Base-by-base conservation (phyloP, 495 filamentous ascomycete species). In the Penicillium longicatenatum region DNA sequence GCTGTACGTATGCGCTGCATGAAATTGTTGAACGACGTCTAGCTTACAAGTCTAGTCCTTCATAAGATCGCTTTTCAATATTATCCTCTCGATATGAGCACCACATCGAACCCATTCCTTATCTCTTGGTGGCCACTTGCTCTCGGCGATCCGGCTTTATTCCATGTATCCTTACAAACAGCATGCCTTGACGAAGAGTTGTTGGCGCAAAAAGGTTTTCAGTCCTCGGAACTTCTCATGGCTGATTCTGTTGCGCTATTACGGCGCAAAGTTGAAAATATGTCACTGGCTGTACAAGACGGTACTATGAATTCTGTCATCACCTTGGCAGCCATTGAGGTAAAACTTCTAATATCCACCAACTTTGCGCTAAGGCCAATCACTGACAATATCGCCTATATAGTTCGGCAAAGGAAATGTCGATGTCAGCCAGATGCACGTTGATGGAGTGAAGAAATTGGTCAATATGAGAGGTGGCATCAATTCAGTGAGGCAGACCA, bases 41-140 rank as follows among this genome's bases (percentile, higher is more conserved):
- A 54, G 52, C 58, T 69, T 41, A 73, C 39, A 17, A 29, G 41
- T 43, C 4, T 37, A 81, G 78, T 83, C 46, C 65, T 80, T 30
- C 68, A 75, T 51, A 81, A 79, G 52, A 83, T 83, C 37, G 79
- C 79, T 0, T 83, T 83, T 49, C 72, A 81, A 52, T 83, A 80
- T 53, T 83, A 83, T 56, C 80, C 79, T 2, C 71, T 83, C 26
- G 80, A 83, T 37, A 59, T 81, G 8, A 78, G 70, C 51, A 52
- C 71, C 3, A 66, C 59, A 6, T 76, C 80, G 33, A 83, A 82
- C 61, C 79, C 80, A 0, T 82, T 82, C 60, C 64, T 83, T 30
- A 64, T 80, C 11, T 82, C 77, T 3, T 83, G 80, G 80, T 82
- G 80, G 80, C 80, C 79, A 4, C 66, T 79, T 17, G 77, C 79